A percentile compares a stretch with the other conserved stretches of the same genome.
Conservation (phyloP, 495 filamentous ascomycete genomes). For the Penicillium turbatum region DNA sequence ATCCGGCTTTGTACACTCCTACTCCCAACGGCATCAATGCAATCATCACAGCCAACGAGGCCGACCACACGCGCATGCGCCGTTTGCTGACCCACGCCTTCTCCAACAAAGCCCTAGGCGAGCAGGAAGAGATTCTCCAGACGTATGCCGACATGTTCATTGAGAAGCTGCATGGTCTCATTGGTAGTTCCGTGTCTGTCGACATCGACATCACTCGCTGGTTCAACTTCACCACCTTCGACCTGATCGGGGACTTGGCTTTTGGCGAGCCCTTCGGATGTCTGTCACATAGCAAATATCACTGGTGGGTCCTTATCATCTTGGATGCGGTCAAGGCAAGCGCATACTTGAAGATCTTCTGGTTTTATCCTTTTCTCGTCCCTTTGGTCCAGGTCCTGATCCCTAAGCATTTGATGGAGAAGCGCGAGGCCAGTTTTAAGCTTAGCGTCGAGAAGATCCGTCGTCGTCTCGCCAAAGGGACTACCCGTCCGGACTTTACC, state of each 20-base stretch:
- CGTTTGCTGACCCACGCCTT: constrained; percentile 48
- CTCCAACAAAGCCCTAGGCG: constrained; percentile 41
- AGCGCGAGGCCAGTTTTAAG: constrained; percentile 27
- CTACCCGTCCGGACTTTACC: constrained; percentile 35
- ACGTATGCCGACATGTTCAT: constrained; percentile 39
- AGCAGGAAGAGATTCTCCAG: constrained; percentile 47
- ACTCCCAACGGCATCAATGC: constrained; percentile 24
- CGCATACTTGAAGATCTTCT: constrained; percentile 33
- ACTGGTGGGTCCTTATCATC: constrained; percentile 44
- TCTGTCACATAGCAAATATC: constrained; percentile 42
- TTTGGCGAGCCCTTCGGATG: constrained; percentile 46
- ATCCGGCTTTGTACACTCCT: constrained; percentile 30
- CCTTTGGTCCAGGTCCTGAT: constrained; percentile 23
- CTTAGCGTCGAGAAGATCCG: constrained; percentile 40
- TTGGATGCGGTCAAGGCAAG: constrained; percentile 24
- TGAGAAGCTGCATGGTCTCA: constrained; percentile 12
- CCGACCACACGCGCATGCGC: constrained; percentile 43
- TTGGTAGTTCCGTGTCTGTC: constrained; percentile 22
- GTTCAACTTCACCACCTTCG: constrained; percentile 44
- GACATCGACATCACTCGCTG: constrained; percentile 33
- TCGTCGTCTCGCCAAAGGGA: constrained; percentile 30
- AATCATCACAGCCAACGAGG: constrained; percentile 37
- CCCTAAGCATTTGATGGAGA: constrained; percentile 20
- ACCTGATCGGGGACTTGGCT: constrained; percentile 45
- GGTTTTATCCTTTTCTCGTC: constrained; percentile 30